Evolutionary conservation across 2,329 filamentous ascomycete genomes (phyloP), one percentile per base, ranked within the genome.

Genomic region (Gyromitra esculenta): DNA sequence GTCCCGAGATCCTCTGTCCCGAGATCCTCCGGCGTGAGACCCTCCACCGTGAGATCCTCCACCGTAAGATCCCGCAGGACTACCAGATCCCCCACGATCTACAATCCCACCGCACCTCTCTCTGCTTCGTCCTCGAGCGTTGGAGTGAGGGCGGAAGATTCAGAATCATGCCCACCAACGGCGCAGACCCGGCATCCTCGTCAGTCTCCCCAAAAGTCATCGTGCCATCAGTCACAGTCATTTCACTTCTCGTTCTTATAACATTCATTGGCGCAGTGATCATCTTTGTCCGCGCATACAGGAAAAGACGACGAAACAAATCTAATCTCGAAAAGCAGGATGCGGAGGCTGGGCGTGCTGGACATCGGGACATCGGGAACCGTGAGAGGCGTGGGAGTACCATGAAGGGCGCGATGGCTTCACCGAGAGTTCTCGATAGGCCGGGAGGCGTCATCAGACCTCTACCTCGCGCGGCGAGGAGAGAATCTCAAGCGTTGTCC

Each of bases 131-230:
- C 69, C 8, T 74, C 60, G 21, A 52, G 45, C 15, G 25, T 66
- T 60, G 50, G 37, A 57, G 60, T 65, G 60, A 59, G 37, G 67
- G 43, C 35, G 31, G 59, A 62, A 70, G 71, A 56, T 65, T 39
- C 21, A 60, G 54, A 68, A 64, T 68, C 64, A 77, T 77, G 75
- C 45, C 71, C 59, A 50, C 50, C 64, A 15, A 76, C 63, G 66
- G 64, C 62, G 13, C 60, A 66, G 50, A 60, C 65, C 11, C 71
- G 70, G 9, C 70, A 74, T 77, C 75, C 75, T 77, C 75, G 77
- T 79, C 77, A 78, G 77, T 79, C 56, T 66, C 76, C 77, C 77
- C 68, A 78, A 76, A 73, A 76, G 77, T 73, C 37, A 77, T 79
- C 66, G 62, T 79, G 41, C 75, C 77, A 25, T 75, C 76, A 65